A percentile compares a stretch with the other conserved stretches of the same genome.
phyloP scores from a whole-genome alignment of 129 eudicot genomes.

The Arctium minus region DNA sequence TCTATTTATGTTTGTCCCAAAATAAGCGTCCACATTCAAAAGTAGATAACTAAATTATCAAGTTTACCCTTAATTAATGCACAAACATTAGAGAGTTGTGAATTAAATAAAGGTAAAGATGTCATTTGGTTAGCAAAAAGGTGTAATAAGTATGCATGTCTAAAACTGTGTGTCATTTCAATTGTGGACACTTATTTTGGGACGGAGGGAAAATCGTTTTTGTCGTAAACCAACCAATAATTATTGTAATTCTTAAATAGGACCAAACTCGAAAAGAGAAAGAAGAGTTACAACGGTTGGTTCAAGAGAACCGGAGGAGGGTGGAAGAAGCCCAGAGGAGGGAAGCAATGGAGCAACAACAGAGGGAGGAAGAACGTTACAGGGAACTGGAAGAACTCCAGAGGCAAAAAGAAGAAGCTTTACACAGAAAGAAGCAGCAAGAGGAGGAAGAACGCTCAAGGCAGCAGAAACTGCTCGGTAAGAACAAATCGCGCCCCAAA shows the following conservation, averaged over 20 bases:
- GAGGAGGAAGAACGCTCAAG: constrained; percentile 94
- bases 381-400: constrained; percentile 86
- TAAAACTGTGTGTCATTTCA: too few species aligned
- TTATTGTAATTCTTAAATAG: constrained; percentile 20
- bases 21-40: too few species aligned
- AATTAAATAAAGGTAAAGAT: too few species aligned
- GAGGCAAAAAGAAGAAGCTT: constrained; percentile 83
- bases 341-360: constrained; percentile 78
- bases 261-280: constrained; percentile 72
- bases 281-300: constrained; percentile 75
- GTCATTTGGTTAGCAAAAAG: too few species aligned
- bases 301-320: constrained; percentile 81
- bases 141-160: too few species aligned
- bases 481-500: constrained; percentile 78
- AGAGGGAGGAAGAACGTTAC: constrained; percentile 82
- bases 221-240: background rate
- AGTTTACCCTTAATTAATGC: too few species aligned
- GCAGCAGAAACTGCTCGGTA: constrained; percentile 73
- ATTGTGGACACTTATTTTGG: too few species aligned
- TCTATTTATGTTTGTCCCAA: too few species aligned
- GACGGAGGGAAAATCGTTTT: background rate
- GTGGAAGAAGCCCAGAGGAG: constrained; percentile 85
- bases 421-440: constrained; percentile 73
- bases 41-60: too few species aligned
- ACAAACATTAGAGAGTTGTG: too few species aligned